Conservation (phyloP, 257 asterid species). For the Pogostemon cablin region DNA sequence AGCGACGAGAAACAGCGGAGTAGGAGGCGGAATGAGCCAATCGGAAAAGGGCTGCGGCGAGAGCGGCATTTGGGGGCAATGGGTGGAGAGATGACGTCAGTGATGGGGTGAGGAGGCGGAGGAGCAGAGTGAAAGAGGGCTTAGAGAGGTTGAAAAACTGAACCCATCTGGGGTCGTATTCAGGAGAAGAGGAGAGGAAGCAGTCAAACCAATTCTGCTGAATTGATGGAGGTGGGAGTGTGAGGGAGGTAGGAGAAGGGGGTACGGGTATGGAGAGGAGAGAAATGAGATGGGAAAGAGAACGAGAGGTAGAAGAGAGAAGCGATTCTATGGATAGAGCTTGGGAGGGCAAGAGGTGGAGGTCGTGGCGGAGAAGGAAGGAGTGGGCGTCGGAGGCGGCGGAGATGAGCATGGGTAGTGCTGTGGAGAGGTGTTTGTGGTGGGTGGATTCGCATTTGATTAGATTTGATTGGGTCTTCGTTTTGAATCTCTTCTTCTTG, state of each 20-base stretch:
- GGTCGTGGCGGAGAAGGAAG: constrained; percentile 75
- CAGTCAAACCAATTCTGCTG: constrained; percentile 58
- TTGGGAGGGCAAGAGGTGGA: constrained; percentile 75
- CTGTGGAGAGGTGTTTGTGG: constrained; percentile 45
- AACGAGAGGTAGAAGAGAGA: constrained; percentile 67
- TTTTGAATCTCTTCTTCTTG: constrained; percentile 34
- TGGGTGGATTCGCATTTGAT: constrained; percentile 28
- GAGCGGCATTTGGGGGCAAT: constrained; percentile 57
- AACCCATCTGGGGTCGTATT: constrained; percentile 69
- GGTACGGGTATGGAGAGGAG: constrained; percentile 49
- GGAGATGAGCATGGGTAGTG: constrained; percentile 64
- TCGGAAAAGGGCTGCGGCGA: constrained; percentile 76
- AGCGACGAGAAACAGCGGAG: constrained; percentile 65
- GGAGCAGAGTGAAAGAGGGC: constrained; percentile 77
- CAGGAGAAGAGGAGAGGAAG: constrained; percentile 56
- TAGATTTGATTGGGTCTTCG: constrained; percentile 38
- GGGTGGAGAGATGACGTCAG: constrained; percentile 58
- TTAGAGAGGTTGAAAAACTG: constrained; percentile 70
- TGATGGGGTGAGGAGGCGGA: constrained; percentile 72
- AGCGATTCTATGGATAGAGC: constrained; percentile 72
- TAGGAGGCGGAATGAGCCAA: constrained; percentile 70
- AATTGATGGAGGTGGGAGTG: constrained; percentile 38
- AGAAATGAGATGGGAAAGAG: constrained; percentile 60
- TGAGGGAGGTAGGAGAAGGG: constrained; percentile 35
- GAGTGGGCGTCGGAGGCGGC: constrained; percentile 67